Evolutionary conservation across 2,329 filamentous ascomycete species (phyloP), one percentile per base, ranked within the genome.

Genomic region (Penicillium fuscoglaucum): DNA sequence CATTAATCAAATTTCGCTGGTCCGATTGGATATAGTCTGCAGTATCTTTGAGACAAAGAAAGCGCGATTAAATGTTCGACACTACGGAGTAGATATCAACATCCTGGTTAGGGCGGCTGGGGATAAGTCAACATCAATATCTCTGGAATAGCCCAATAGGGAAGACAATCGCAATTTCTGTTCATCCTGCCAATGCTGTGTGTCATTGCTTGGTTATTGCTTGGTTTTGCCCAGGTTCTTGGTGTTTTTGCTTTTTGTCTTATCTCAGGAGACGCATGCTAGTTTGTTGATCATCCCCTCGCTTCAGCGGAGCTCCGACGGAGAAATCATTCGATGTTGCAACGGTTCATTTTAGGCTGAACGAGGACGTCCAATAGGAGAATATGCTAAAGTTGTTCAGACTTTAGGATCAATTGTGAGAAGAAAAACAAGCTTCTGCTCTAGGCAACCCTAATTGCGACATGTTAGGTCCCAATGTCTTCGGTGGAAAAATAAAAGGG

Each of bases 221-320:
- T 31, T 31, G 10, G 1, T 12, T 33, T 33, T 31, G 2, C 31
- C 31, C 31, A 33, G 12, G 12, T 54, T 21, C 28, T 56, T 24
- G 52, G 41, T n/a, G 26, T 28, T 29, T 45, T 13, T 12, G 26
- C 15, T 21, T 40, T 19, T 40, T 19, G 37, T 13, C 43, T 63
- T 57, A 57, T 60, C 58, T 50, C 31, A 55, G 54, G 57, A 55
- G 37, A 37, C 35, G 44, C 9, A 4, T 40, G 37, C 39, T 50
- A 48, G 29, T 49, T 26, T 21, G 29, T 15, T 28, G 39, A 26
- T 17, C 6, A 52, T 26, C 24, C n/a, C 39, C 46, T 44, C 55
- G 44, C 43, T 52, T 54, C 50, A 55, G 56, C 64, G 64, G 64
- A 65, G 54, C 24, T 61, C 64, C 64, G 64, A 65, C 64, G 64